Base-by-base conservation (phyloP, 2,329 filamentous ascomycete genomes). In the Fusarium phyllophilum region DNA sequence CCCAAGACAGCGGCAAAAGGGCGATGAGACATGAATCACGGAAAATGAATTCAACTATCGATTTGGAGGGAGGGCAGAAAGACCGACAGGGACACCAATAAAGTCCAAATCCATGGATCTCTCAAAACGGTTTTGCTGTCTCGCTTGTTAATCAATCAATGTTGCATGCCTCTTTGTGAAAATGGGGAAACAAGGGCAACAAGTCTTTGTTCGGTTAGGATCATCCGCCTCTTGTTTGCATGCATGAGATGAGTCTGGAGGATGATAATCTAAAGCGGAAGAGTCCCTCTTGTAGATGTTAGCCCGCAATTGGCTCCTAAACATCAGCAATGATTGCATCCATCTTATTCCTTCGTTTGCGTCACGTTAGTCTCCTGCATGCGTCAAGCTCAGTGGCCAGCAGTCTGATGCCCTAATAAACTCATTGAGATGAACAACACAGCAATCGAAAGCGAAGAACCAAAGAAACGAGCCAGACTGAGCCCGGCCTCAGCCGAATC, bases 181-280 rank as follows among this genome's bases (percentile, higher is more conserved):
- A 55, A 66, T 56, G 42, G 46, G 36, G 55, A 52, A 26, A 68
- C 69, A 73, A 72, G 69, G 70, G 65, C 60, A 64, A 64, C 44
- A 36, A 58, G 66, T 45, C 67, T 72, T 74, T 74, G 67, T 68
- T 64, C 58, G 55, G 62, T 65, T 72, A 52, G 58, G 45, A 68
- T 60, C 44, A 36, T 51, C 62, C 51, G 51, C 71, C 14, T 33
- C 33, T 60, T 38, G 49, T 52, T 36, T 65, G 38, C 39, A 58
- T 52, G 38, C 44, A 64, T 70, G 39, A 42, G 65, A 62, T 56
- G 49, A 34, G 31, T 34, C n/a, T 51, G 48, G n/a, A 36, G 38
- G 17, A 42, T 62, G 52, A 67, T 22, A 39, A 33, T 41, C 62
- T 52, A 59, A 68, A 59, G 36, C 42, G 42, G 54, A 33, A 55